Evolutionary conservation across 129 eudicot genomes (phyloP).

Genomic region (Glebionis coronaria): DNA sequence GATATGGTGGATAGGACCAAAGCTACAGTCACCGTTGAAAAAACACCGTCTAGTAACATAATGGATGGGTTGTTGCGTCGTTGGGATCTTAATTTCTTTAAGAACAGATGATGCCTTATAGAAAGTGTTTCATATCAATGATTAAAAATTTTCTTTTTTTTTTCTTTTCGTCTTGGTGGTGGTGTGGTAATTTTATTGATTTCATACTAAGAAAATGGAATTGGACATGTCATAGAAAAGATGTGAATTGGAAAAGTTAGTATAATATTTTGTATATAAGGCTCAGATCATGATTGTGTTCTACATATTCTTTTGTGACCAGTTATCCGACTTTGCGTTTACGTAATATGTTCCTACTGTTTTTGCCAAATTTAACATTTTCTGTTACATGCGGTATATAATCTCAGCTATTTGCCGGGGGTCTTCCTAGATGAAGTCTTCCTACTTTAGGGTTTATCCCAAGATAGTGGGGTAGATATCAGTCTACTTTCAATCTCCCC

Average conservation of each 20-base stretch:
- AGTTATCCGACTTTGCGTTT: no score
- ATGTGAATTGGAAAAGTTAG: constrained; percentile 12
- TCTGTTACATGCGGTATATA: no score
- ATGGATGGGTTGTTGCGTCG: constrained; percentile 85
- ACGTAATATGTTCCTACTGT: no score
- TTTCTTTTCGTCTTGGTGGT: constrained; percentile 22
- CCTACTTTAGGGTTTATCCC: no score
- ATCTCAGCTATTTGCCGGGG: no score
- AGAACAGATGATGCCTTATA: constrained; percentile 37
- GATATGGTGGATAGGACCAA: constrained; percentile 55
- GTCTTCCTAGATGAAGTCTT: no score
- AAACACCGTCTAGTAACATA: constrained; percentile 57
- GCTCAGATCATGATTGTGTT: constrained; percentile 22
- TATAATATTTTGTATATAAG: constrained; percentile 33
- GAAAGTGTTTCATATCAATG: constrained; percentile 22
- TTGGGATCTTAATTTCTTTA: constrained; percentile 86
- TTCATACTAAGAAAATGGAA: constrained; percentile 22
- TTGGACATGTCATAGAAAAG: constrained; percentile 30
- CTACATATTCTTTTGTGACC: not conserved
- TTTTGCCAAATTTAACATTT: no score
- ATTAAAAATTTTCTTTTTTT: constrained; percentile 12
- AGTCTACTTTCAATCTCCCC: no score
- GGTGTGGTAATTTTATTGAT: constrained; percentile 29
- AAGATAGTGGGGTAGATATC: no score
- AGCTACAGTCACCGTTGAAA: constrained; percentile 78